Conservation (phyloP, 2,329 filamentous ascomycete genomes). For the Calycina herbarum region DNA sequence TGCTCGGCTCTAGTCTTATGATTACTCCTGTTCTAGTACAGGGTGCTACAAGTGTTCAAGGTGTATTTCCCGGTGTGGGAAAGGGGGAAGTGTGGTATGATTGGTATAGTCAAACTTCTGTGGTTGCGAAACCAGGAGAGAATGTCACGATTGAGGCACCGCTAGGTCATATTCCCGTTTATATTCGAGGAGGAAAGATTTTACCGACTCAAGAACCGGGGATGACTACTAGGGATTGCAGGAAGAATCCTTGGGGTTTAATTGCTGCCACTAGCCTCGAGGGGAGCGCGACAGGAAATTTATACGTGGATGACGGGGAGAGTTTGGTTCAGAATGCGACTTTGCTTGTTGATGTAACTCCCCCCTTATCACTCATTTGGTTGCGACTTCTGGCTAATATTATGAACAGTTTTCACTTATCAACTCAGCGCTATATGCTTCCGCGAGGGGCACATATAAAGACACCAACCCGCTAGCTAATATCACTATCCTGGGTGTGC, state of each 20-base stretch:
- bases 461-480: conserved; percentile 61
- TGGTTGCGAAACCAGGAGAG: conserved; percentile 49
- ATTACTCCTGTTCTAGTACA: conserved; percentile 56
- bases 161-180: conserved; percentile 61
- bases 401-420: conserved; percentile 44
- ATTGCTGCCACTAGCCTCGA: conserved; percentile 64
- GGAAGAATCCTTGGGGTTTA: conserved; percentile 68
- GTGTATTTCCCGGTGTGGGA: conserved; percentile 52
- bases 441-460: conserved; percentile 51
- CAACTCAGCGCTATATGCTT: conserved; percentile 47
- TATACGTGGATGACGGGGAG: conserved; percentile 80
- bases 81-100: conserved; percentile 53
- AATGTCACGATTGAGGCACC: conserved; percentile 42
- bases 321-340: conserved; percentile 58
- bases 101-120: conserved; percentile 48
- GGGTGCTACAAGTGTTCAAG: conserved; percentile 44
- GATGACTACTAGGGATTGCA: conserved; percentile 64
- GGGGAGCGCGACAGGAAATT: conserved; percentile 62
- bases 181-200: conserved; percentile 65
- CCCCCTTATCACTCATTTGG: background rate
- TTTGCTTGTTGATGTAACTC: conserved; percentile 48
- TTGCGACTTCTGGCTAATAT: background rate
- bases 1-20: conserved; percentile 65
- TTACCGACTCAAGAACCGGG: conserved; percentile 57
- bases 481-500: conserved; percentile 62